Conservation (phyloP, 495 filamentous ascomycete species). For the Podospora conica region DNA sequence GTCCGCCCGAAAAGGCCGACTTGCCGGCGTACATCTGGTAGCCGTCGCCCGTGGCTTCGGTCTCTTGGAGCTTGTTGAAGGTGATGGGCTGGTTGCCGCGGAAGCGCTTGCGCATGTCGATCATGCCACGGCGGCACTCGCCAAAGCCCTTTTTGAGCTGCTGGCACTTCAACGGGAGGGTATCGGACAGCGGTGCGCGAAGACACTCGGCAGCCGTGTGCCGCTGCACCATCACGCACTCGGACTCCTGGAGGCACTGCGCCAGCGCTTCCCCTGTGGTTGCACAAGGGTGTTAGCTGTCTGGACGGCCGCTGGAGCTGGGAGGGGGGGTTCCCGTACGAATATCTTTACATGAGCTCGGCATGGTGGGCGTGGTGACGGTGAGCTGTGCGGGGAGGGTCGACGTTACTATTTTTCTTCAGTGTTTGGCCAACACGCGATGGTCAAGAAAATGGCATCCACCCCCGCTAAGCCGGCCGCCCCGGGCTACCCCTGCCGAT, state of each 20-base stretch:
- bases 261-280: slow-evolving; percentile 77
- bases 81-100: slow-evolving; percentile 86
- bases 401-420: background rate
- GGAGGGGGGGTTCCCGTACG: slow-evolving; percentile 41
- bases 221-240: slow-evolving; percentile 89
- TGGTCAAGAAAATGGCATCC: background rate
- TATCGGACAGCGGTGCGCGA: slow-evolving; percentile 66
- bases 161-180: slow-evolving; percentile 80
- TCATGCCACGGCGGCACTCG: slow-evolving; percentile 91
- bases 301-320: background rate
- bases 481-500: slow-evolving; percentile 1
- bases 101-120: slow-evolving; percentile 99
- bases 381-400: background rate
- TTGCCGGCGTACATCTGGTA: slow-evolving; percentile 77
- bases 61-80: slow-evolving; percentile 54
- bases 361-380: slow-evolving; percentile 56
- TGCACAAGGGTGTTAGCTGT: background rate
- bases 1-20: slow-evolving; percentile 56
- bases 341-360: slow-evolving; percentile 93
- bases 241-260: slow-evolving; percentile 86
- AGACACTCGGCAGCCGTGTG: slow-evolving; percentile 84
- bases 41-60: slow-evolving; percentile 45
- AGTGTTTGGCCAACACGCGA: background rate
- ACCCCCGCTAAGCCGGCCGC: background rate
- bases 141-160: slow-evolving; percentile 88